Conservation (phyloP, 805 yeast genomes). For the Myxozyma sirexii region DNA sequence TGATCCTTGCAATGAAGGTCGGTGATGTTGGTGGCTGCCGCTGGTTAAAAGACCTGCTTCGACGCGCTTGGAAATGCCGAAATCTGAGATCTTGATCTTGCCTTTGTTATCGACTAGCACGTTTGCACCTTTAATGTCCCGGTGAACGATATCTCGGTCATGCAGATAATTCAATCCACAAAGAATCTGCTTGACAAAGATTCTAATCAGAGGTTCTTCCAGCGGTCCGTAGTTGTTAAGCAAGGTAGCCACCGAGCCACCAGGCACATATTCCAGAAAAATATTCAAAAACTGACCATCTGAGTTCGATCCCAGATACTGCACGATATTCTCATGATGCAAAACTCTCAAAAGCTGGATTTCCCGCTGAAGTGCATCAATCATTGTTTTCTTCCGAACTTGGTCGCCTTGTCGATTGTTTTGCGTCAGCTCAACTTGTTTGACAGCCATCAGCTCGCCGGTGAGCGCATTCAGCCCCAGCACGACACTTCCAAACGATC, state of each 20-base stretch:
- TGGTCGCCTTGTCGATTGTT: constrained; percentile 36
- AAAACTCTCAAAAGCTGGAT: constrained; percentile 74
- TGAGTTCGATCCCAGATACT: constrained; percentile 84
- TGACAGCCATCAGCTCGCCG: constrained; percentile 96
- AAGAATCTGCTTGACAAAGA: constrained; percentile 73
- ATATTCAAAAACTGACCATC: constrained; percentile 75
- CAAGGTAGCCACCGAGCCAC: constrained; percentile 73
- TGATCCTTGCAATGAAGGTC: constrained; percentile 91
- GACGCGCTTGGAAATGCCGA: constrained; percentile 74
- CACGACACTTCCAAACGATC: constrained; percentile 92
- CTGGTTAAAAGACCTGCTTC: constrained; percentile 53
- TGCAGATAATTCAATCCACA: constrained; percentile 76
- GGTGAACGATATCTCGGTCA: constrained; percentile 72
- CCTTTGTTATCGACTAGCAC: constrained; percentile 79
- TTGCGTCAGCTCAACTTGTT: constrained; percentile 71
- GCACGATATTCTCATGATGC: constrained; percentile 89
- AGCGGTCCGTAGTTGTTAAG: constrained; percentile 74
- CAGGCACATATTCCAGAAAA: constrained; percentile 74
- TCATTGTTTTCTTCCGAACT: constrained; percentile 55
- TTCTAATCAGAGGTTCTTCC: constrained; percentile 72
- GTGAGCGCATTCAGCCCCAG: constrained; percentile 88
- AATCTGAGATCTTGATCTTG: constrained; percentile 80
- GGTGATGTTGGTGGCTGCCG: constrained; percentile 44
- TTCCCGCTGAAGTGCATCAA: constrained; percentile 77
- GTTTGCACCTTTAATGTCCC: constrained; percentile 90